These are phyloP conservation scores for Paraconiothyrium sp. DNA, from an alignment of 2,329 filamentous ascomycete species.

Conservation along the genomic window DNA sequence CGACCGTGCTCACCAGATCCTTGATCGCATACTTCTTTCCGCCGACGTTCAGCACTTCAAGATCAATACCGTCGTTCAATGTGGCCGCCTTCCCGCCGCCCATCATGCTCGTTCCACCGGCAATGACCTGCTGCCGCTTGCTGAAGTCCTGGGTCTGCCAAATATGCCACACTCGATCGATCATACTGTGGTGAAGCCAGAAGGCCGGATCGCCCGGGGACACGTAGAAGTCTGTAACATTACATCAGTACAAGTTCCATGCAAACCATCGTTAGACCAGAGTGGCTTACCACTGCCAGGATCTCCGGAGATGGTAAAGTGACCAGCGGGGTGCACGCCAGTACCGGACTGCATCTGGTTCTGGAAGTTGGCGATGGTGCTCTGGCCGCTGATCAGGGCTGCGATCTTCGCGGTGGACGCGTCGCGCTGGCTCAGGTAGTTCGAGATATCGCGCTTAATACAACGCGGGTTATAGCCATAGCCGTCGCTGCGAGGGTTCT, in stretches of 20 bases:
- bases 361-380: conserved; percentile 50
- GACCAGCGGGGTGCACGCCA: conserved; percentile 57
- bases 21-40: conserved; percentile 50
- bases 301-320: conserved; percentile 58
- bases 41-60: conserved; percentile 50
- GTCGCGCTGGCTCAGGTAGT: conserved; percentile 37
- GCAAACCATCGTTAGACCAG: neutral
- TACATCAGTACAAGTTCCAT: neutral
- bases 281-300: conserved; percentile 47
- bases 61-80: conserved; percentile 48
- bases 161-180: conserved; percentile 60
- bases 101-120: conserved; percentile 56
- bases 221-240: conserved; percentile 51
- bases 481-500: conserved; percentile 44
- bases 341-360: conserved; percentile 48
- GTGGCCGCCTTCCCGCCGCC: conserved; percentile 28
- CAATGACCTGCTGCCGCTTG: conserved; percentile 53
- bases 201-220: conserved; percentile 55
- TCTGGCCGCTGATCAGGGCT: conserved; percentile 33
- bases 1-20: conserved; percentile 57
- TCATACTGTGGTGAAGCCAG: conserved; percentile 43
- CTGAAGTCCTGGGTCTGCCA: conserved; percentile 59
- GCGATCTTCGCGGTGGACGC: conserved; percentile 42
- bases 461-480: conserved; percentile 52
- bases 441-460: conserved; percentile 51